Evolutionary conservation across 805 yeast species (phyloP), one percentile per base, ranked within the genome.

Genomic region (Saturnispora gosingensis): DNA sequence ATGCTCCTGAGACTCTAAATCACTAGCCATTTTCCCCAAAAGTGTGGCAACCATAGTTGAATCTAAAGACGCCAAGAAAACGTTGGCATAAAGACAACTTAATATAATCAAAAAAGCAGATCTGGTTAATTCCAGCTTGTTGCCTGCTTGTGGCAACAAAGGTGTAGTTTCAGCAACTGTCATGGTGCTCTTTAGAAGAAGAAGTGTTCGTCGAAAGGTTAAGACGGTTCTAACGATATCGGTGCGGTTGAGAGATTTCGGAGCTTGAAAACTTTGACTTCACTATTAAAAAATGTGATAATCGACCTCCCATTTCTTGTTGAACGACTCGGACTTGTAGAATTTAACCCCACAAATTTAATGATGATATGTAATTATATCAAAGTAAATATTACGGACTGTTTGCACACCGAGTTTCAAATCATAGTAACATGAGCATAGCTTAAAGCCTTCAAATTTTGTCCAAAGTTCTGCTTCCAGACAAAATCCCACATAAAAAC

Each of bases 21-120:
- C 82, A 3, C 78, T 73, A 1, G 82, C 78, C 52, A 78, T 78
- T 25, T 68, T 68, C 10, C 79, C 70, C 56, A 77, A 61, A 11
- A 77, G 59, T 1, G 82, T 76, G 2, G 81, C 75, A 24, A 78
- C 80, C 51, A 78, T 74, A 0, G 82, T 78, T n/a, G 73, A 70
- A 57, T 78, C 82, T 50, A 77, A 62, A 0, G 82, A 76, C 4
- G 78, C 73, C 46, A 78, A 65, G 53, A 69, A 76, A 11, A 60
- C 60, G 38, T 63, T 63, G 24, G 59, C 54, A 39, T 58, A 61
- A 8, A 61, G 48, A 42, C 64, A 61, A 11, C 45, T 11, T 13
- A 55, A 18, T 10, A 56, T 46, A 34, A 55, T 56, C 16, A 52
- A 38, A 40, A 56, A 56, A 1, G 55, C 39, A 3, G 53, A 30